Evolutionary conservation across 345 rosid genomes (phyloP).

Genomic region (Draba incana): DNA sequence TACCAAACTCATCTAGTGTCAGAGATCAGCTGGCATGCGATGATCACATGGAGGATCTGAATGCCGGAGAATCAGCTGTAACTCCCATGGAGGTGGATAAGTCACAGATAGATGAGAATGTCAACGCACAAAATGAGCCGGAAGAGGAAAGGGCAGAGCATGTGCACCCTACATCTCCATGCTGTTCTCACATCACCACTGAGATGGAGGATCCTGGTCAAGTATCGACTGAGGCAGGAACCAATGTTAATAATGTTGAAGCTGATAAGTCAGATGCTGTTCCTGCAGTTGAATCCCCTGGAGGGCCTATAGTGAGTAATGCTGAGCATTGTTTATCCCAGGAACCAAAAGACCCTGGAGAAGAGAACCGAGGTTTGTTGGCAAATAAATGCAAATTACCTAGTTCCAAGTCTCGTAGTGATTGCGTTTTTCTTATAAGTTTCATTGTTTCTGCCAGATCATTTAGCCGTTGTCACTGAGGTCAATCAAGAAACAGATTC

Average conservation of each 20-base stretch:
- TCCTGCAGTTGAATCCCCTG: slow-evolving; percentile 41
- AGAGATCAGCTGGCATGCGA: slow-evolving; percentile 65
- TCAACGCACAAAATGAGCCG: slow-evolving; percentile 40
- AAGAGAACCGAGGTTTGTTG: slow-evolving; percentile 35
- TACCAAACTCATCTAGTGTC: slow-evolving; percentile 63
- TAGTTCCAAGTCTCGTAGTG: slow-evolving; percentile 26
- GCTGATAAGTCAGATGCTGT: slow-evolving; percentile 40
- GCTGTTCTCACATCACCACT: slow-evolving; percentile 49
- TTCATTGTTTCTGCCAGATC: slow-evolving; percentile 36
- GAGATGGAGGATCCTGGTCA: slow-evolving; percentile 49
- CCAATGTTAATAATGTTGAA: slow-evolving; percentile 30
- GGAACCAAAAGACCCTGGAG: slow-evolving; percentile 41
- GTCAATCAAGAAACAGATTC: slow-evolving; percentile 50
- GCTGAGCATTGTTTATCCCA: slow-evolving; percentile 45
- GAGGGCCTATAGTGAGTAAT: slow-evolving; percentile 37
- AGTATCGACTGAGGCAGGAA: slow-evolving; percentile 39
- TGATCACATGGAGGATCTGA: slow-evolving; percentile 67
- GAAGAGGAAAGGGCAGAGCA: slow-evolving; percentile 49
- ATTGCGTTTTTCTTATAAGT: slow-evolving; percentile 12
- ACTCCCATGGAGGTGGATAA: slow-evolving; percentile 40
- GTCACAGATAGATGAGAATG: slow-evolving; percentile 42
- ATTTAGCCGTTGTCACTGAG: slow-evolving; percentile 32
- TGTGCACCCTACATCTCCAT: slow-evolving; percentile 49
- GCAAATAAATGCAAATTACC: slow-evolving; percentile 18
- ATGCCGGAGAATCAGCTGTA: slow-evolving; percentile 40